These are phyloP conservation scores for Kingdonia uniflora DNA, from an alignment of 164 flowering plant genomes.

Conservation along the genomic window DNA sequence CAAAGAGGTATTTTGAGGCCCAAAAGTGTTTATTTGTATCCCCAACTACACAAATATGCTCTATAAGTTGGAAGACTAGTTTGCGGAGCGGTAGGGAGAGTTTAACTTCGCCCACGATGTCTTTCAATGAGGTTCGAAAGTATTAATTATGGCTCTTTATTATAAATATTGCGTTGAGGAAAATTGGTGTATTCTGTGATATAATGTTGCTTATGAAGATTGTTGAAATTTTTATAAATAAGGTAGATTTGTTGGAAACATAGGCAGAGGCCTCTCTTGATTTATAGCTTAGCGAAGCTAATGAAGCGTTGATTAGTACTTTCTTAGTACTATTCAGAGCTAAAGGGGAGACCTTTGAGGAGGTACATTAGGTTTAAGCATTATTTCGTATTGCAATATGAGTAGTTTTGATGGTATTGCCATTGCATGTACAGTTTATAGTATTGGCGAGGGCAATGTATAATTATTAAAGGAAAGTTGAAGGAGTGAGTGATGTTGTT, in stretches of 20 bases:
- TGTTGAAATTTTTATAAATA: constrained; percentile 55
- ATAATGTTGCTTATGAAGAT: constrained; percentile 27
- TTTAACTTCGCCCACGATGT: constrained; percentile 5
- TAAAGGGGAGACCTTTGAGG: constrained; percentile 92
- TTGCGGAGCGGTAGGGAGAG: not conserved
- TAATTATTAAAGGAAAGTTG: constrained; percentile 54
- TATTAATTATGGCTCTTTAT: no score
- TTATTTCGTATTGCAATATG: not conserved
- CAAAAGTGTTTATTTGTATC: no score
- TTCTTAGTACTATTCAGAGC: constrained; percentile 87
- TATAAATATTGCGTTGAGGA: no score
- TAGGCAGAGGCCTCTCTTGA: constrained; percentile 76
- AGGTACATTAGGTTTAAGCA: constrained; percentile 29
- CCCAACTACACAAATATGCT: no score
- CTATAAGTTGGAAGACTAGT: no score
- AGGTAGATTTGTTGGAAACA: constrained; percentile 64
- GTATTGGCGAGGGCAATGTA: constrained; percentile 90
- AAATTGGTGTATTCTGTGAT: no score
- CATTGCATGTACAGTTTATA: constrained; percentile 37
- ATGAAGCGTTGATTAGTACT: constrained; percentile 79
- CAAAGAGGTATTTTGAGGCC: no score
- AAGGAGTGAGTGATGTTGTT: constrained; percentile 64
- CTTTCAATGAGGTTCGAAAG: constrained; percentile 14
- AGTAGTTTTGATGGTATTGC: not conserved
- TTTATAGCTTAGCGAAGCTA: constrained; percentile 49